phyloP scores from a whole-genome alignment of 805 yeast species.

The Zygoascus ofunaensis region DNA sequence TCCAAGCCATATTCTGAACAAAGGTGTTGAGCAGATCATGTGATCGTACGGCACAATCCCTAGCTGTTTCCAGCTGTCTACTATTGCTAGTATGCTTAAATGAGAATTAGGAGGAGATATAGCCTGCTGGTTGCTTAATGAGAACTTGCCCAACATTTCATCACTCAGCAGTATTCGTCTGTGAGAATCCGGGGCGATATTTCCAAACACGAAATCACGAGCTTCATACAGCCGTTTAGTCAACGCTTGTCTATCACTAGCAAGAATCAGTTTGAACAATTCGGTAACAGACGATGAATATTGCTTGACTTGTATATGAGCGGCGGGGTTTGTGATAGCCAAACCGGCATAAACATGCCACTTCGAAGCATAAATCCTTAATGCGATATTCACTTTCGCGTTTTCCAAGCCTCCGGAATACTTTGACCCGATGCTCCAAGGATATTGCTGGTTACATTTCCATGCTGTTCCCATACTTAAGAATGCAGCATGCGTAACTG shows the following conservation, averaged over 20 bases:
- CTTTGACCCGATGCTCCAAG: conserved; percentile 71
- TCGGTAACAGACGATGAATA: conserved; percentile 80
- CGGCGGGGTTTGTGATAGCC: conserved; percentile 91
- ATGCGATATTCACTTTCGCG: conserved; percentile 87
- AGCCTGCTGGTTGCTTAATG: conserved; percentile 63
- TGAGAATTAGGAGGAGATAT: conserved; percentile 73
- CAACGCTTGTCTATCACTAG: conserved; percentile 52
- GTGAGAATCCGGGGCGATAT: conserved; percentile 38
- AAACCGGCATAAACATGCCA: conserved; percentile 98
- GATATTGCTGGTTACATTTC: conserved; percentile 73
- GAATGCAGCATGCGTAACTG: conserved; percentile 96
- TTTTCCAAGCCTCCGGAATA: conserved; percentile 95
- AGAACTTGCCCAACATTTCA: conserved; percentile 72
- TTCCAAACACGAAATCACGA: conserved; percentile 66
- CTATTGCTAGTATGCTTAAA: conserved; percentile 78
- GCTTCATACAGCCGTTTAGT: conserved; percentile 53
- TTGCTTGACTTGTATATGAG: conserved; percentile 83
- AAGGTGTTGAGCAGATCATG: conserved; percentile 91
- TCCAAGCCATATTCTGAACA: conserved; percentile 85
- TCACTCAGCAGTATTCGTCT: conserved; percentile 54
- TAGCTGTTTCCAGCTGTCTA: conserved; percentile 82
- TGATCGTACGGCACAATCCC: conserved; percentile 92
- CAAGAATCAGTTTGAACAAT: conserved; percentile 73
- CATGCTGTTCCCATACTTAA: conserved; percentile 96
- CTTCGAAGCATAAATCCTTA: conserved; percentile 84